Percentiles rank a stretch among this genome's conserved stretches.
phyloP scores from a whole-genome alignment of 2,329 filamentous ascomycete species.

The Cercospora berteroae region DNA sequence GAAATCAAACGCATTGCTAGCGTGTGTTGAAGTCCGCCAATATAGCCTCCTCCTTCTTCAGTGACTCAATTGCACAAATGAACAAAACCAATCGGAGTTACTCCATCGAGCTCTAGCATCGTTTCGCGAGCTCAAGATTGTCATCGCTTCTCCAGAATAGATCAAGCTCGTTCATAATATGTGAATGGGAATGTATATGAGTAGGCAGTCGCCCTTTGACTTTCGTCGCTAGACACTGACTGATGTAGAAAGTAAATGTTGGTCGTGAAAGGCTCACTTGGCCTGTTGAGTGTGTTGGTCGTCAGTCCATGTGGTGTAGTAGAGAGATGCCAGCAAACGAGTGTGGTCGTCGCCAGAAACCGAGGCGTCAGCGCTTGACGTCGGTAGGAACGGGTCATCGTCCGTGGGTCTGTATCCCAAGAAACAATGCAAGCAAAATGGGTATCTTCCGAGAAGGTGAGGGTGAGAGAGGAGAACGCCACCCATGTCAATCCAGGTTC shows the following conservation, averaged over 20 bases:
- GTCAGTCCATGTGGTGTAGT: conserved; percentile 7
- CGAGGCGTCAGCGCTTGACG: conserved; percentile 39
- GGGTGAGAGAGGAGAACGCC: conserved; percentile 28
- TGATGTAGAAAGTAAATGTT: conserved; percentile 8
- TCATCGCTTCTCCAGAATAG: conserved; percentile 31
- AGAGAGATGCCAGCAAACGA: conserved; percentile 14
- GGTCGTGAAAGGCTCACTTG: conserved; percentile 11
- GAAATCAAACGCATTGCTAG: conserved; percentile 8
- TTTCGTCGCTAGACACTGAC: conserved; percentile 18
- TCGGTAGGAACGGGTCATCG: conserved; percentile 17
- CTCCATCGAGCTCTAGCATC: conserved; percentile 34
- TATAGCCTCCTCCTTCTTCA: conserved; percentile 16
- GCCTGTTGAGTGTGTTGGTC: conserved; percentile 10
- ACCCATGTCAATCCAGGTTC: conserved; percentile 42
- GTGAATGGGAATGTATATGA: conserved; percentile 5
- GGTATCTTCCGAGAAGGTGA: conserved; percentile 20
- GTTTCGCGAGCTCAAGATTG: conserved; percentile 35
- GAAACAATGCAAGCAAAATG: conserved; percentile 16
- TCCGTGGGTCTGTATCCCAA: conserved; percentile 19
- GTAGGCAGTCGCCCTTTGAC: conserved; percentile 10
- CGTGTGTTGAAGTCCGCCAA: conserved; percentile 25
- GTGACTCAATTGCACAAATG: conserved; percentile 8
- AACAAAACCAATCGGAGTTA: conserved; percentile 20
- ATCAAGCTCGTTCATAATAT: conserved; percentile 20
- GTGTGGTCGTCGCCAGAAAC: conserved; percentile 32